Base-by-base conservation (phyloP, 768 basidiomycete species). In the Mycena metata region DNA sequence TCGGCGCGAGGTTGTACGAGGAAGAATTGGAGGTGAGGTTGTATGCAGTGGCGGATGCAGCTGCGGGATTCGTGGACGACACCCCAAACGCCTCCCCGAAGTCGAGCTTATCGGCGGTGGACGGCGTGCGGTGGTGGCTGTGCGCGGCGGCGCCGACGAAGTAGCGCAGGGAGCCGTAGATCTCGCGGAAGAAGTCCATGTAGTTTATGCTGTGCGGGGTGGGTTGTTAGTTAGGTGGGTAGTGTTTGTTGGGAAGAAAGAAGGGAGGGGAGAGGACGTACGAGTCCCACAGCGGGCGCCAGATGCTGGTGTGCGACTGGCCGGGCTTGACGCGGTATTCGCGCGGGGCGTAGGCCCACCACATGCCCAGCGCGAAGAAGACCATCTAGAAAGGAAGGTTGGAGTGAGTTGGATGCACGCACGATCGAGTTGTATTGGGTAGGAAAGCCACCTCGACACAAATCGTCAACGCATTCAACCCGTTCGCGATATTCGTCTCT, bases 401-500 rank as follows among this genome's bases (percentile, higher is more conserved):
- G 3, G 16, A 33, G 7, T 50, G 17, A 33, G 30, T 15, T 41
- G 12, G 33, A 75, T 69, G 64, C 45, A 26, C 6, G 64, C 45
- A 26, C 6, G 23, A 26, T 24, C 50, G 24, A 51, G 13, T 19
- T 24, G 50, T 8, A 24, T 6, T 30, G n/a, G n/a, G n/a, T n/a
- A n/a, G 30, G 30, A 30, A 30, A 30, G 3, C 30, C 72, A 93
- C 93, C 87, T 97, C 96, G 55, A 96, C 87, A 70, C 92, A 94
- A 30, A 90, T 95, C 13, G 91, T 81, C 10, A 98, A 83, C 0
- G 96, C 94, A 67, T 89, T 92, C 36, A 96, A 78, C 1, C 96
- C 96, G 66, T 97, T 87, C 1, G 94, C 88, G 61, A 97, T 89
- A 75, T 97, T 97, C 2, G 91, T 90, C 46, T 84, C 80, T 2